Base-by-base conservation (phyloP, 202 grass and related monocot genomes). In the Schoenoplectus tabernaemontani region DNA sequence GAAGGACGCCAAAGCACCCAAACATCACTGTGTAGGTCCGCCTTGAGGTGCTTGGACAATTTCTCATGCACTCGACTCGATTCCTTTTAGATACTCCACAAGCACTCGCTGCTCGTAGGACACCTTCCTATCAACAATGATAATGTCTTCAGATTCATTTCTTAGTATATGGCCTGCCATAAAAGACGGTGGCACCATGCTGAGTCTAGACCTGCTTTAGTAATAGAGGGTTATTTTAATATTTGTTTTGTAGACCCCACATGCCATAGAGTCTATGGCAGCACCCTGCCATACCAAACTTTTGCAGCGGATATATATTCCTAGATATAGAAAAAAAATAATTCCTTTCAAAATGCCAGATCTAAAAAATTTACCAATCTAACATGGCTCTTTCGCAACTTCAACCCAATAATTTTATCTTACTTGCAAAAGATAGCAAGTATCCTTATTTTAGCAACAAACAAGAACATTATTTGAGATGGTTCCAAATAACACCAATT, bases 21-120 rank as follows among this genome's bases (percentile, higher is more conserved):
- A 26, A 73, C 3, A 33, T 88, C 69, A 84, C 57, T 77, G 38
- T 56, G 57, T 42, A 13, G 82, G 24, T 46, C 77, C 59, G 59
- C 91, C 89, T 86, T 87, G 86, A 83, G 94, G 84, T 69, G 84
- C 87, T 79, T 85, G 85, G 37, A 89, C 88, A 70, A 92, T 75
- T 65, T 97, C 87, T 78, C 90, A 84, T 42, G 88, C 70, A 90
- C 95, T 94, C 42, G 77, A 85, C 32, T 97, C 71, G 81, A 97
- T 94, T 82, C 91, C 91, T 81, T 92, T 97, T 51, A 98, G 82
- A 86, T 87, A 98, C 70, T 98, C 95, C 15, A 92, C 85, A 44
- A 97, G 85, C 57, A 98, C 74, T 7, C 88, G 89, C 68, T 94
- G 91, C 64, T 90, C 84, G 66, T 98, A 94, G 56, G 95, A 98